Evolutionary conservation across 108 stramenopile species (phyloP), one percentile per base, ranked within the genome.

Genomic region (Fistulifera solaris): DNA sequence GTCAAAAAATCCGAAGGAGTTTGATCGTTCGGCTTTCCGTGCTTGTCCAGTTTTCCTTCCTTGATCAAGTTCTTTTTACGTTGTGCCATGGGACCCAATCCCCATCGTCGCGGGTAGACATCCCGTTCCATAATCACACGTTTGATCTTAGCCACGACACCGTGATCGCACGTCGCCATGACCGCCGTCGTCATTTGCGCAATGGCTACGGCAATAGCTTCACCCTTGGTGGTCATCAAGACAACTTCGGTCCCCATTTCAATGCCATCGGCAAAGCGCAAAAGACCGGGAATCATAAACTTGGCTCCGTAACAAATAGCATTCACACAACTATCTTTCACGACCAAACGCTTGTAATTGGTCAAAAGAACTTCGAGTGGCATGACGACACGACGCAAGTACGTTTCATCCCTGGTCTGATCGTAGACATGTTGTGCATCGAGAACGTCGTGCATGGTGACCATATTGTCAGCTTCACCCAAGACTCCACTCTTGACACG

Each of bases 231-330:
- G 47, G 97, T 98, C 92, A 99, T 94, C 50, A 99, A 62, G 27
- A 99, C 97, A 24, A 99, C 96, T 78, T 99, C 99, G 45, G 90
- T 83, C 61, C 84, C 84, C 40, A 96, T 66, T 72, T 98, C 97
- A 58, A 99, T 94, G 62, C 88, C 94, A 67, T 98, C 94, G 7
- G 97, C 97, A 71, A 98, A 99, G 52, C 99, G 80, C 38, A 99
- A 59, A 47, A 99, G 59, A 31, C 99, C 99, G 7, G 99, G 99
- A 46, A 98, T 93, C 97, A 98, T 98, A 12, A 99, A 77, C 78
- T 98, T 98, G 53, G 99, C 99, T n/a, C 99, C 99, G 71, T 99
- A 99, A 73, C 99, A 99, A 68, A 99, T 94, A 19, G 99, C 97
- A 71, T 99, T 99, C 26, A 99, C 96, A 13, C 96, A 96, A 15